Evolutionary conservation across 2,329 filamentous ascomycete species (phyloP).

Genomic region (Drechmeria coniospora): DNA sequence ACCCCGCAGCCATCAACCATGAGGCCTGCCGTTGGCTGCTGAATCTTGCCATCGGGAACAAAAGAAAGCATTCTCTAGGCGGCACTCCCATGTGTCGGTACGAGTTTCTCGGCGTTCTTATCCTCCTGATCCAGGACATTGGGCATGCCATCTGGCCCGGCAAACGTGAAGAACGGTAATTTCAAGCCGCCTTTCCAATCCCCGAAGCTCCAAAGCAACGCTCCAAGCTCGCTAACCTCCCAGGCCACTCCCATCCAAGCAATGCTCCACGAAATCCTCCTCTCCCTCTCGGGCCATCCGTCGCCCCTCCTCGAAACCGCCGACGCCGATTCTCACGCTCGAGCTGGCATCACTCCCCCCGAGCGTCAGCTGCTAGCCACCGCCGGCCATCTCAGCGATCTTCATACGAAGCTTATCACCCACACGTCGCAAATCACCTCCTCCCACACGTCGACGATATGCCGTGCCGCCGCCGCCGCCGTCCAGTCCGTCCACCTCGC

Average conservation of each 20-base stretch:
- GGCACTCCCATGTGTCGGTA: slow-evolving; percentile 40
- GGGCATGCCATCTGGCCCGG: slow-evolving; percentile 21
- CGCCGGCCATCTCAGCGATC: slow-evolving; percentile 59
- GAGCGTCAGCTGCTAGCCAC: slow-evolving; percentile 70
- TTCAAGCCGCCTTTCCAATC: too few species aligned
- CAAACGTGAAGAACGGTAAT: slow-evolving; percentile 13
- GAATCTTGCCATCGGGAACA: too few species aligned
- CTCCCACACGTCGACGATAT: slow-evolving; percentile 65
- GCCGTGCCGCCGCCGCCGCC: slow-evolving; percentile 70
- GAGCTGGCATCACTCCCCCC: slow-evolving; percentile 50
- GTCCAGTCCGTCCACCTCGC: slow-evolving; percentile 62
- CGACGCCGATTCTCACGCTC: slow-evolving; percentile 28
- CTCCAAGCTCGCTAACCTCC: background rate
- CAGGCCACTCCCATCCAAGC: slow-evolving; percentile 4
- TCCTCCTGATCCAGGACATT: slow-evolving; percentile 31
- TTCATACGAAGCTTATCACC: slow-evolving; percentile 58
- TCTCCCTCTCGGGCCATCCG: slow-evolving; percentile 86
- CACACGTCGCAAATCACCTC: slow-evolving; percentile 52
- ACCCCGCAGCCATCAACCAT: too few species aligned
- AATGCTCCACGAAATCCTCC: slow-evolving; percentile 98
- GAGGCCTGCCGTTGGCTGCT: too few species aligned
- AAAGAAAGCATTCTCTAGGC: too few species aligned
- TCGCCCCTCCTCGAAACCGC: slow-evolving; percentile 63
- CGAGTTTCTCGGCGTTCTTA: slow-evolving; percentile 34
- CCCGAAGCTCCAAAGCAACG: slow-evolving; percentile 3